Conservation (phyloP, 2,329 filamentous ascomycete genomes). For the Penicillium fuscoglaucum region DNA sequence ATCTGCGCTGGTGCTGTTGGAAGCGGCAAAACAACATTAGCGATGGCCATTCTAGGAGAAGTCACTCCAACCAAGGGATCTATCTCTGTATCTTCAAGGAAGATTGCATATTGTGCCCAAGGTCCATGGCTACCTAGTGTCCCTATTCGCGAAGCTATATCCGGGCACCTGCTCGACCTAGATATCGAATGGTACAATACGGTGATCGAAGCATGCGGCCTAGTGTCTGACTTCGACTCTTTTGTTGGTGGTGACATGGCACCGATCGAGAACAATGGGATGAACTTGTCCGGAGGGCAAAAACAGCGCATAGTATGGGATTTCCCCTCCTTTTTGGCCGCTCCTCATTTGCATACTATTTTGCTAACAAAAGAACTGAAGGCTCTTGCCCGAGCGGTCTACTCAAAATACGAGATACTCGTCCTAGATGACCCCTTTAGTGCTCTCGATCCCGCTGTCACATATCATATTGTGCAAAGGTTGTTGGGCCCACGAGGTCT, state of each 20-base stretch:
- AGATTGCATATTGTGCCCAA: neutral
- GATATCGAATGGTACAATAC: neutral
- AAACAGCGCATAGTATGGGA: neutral
- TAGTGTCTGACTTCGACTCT: neutral
- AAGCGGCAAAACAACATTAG: slow-evolving; percentile 2
- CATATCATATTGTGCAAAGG: neutral
- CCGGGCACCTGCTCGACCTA: neutral
- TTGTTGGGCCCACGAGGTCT: neutral
- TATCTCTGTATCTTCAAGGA: neutral
- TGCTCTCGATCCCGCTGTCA: neutral
- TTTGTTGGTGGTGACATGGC: neutral
- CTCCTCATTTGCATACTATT: neutral
- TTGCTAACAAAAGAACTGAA: neutral
- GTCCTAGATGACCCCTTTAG: neutral
- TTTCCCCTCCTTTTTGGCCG: neutral
- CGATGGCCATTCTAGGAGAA: slow-evolving; percentile 3
- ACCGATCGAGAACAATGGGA: neutral
- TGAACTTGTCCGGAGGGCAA: neutral
- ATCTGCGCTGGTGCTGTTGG: slow-evolving; percentile 2
- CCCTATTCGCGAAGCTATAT: slow-evolving; percentile 5
- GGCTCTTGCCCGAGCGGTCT: neutral
- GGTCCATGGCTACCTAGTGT: slow-evolving; percentile 4
- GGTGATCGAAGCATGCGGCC: neutral
- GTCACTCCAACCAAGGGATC: neutral
- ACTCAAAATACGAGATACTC: neutral